Percentiles rank a stretch among this genome's conserved stretches.
phyloP scores from a whole-genome alignment of 768 basidiomycete genomes.

The Lepiota subincarnata region DNA sequence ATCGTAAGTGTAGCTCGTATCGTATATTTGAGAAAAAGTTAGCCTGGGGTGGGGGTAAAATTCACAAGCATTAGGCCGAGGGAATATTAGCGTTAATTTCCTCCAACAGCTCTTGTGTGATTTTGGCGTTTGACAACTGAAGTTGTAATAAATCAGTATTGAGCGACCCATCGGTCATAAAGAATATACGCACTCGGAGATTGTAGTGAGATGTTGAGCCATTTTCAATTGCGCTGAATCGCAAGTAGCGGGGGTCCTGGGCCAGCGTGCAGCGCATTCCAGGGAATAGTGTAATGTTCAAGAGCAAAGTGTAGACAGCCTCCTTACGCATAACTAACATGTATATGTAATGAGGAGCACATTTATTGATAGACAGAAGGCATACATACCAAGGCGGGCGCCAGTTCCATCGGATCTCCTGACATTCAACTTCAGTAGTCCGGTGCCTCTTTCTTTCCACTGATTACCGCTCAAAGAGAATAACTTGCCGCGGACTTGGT shows the following conservation, averaged over 20 bases:
- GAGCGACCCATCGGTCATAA: conserved; percentile 12
- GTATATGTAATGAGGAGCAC: conserved; percentile 4
- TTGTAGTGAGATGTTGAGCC: conserved; percentile 67
- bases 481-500: conserved; percentile 75
- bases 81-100: conserved; percentile 50
- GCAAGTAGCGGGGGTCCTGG: conserved; percentile 75
- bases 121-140: conserved; percentile 66
- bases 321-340: conserved; percentile 79
- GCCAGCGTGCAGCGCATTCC: conserved; percentile 73
- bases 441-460: conserved; percentile 80
- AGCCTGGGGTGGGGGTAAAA: background rate
- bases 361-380: background rate
- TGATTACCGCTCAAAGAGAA: conserved; percentile 54
- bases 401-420: conserved; percentile 56
- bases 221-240: conserved; percentile 68
- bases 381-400: conserved; percentile 59
- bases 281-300: conserved; percentile 72
- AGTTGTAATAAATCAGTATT: conserved; percentile 3
- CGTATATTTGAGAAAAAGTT: conserved; percentile 4
- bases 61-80: conserved; percentile 21
- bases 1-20: conserved; percentile 9
- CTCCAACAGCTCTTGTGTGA: conserved; percentile 65
- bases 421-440: conserved; percentile 68
- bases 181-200: conserved; percentile 50
- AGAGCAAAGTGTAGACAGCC: conserved; percentile 68